Evolutionary conservation across 1,284 basidiomycete genomes (phyloP), one percentile per base, ranked within the genome.

Genomic region (Cronartium quercuum): DNA sequence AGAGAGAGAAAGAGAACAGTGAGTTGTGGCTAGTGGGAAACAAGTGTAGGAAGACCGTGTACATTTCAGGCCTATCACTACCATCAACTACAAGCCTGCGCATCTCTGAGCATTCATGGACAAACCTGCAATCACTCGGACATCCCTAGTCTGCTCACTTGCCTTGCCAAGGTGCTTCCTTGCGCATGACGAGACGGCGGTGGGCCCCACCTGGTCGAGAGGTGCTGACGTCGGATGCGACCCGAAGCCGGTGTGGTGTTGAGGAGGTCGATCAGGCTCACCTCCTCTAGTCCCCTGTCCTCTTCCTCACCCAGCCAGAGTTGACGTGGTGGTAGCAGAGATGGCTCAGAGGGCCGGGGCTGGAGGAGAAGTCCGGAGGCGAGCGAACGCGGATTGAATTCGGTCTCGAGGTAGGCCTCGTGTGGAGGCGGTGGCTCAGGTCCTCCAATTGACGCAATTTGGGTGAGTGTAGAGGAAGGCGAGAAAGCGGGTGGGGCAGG

Each of bases 81-180:
- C n/a, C n/a, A n/a, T n/a, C n/a, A n/a, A n/a, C n/a, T n/a, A n/a
- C n/a, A n/a, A n/a, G n/a, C n/a, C n/a, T n/a, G n/a, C n/a, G n/a
- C n/a, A n/a, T n/a, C n/a, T n/a, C n/a, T n/a, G n/a, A n/a, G n/a
- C n/a, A n/a, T n/a, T n/a, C n/a, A n/a, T n/a, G n/a, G n/a, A n/a
- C n/a, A n/a, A n/a, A n/a, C n/a, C n/a, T n/a, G n/a, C n/a, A n/a
- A 24, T 71, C 44, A 71, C 21, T 71, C 69, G 2, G 42, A 21
- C 69, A 71, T 71, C 9, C 69, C 69, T 40, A 71, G 35, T 5
- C 69, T 58, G 35, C 69, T 71, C 6, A 71, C 69, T 55, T 71
- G 42, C 24, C 47, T 64, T n/a, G 69, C 69, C 41, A 71, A 44
- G 9, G 69, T 34, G 29, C 62, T 65, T 34, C 69, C 62, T 29